A percentile compares a stretch with the other conserved stretches of the same genome.
Evolutionary conservation across 305 asterid species (phyloP).

Genomic region (Fraxinus nigra): DNA sequence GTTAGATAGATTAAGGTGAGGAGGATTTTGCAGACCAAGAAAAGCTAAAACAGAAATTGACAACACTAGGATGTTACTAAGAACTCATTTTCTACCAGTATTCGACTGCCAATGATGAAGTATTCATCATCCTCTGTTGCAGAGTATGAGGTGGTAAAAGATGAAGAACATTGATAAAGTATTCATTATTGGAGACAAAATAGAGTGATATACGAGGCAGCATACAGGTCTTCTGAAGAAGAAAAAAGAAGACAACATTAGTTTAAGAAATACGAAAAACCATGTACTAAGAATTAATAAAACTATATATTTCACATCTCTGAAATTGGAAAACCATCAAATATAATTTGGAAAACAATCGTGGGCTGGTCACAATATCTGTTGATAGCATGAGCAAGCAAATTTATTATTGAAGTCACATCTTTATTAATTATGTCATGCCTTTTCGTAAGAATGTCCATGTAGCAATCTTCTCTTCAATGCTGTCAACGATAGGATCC

Average conservation of each 20-base stretch:
- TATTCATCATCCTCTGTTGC: not conserved
- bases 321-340: not conserved
- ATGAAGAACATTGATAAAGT: not conserved
- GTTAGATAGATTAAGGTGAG: not conserved
- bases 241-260: not conserved
- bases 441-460: conserved; percentile 98
- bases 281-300: conserved; percentile 11
- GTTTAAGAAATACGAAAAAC: not conserved
- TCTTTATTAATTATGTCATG: conserved; percentile 13
- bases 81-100: not conserved
- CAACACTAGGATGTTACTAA: not conserved
- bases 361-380: not conserved
- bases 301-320: not conserved
- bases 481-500: conserved; percentile 93
- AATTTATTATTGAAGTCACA: conserved; percentile 5
- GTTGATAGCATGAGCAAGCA: conserved; percentile 2
- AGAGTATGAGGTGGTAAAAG: not conserved
- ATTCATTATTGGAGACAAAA: not conserved
- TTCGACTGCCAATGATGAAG: not conserved
- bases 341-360: conserved; percentile 12
- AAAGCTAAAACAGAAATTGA: not conserved
- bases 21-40: not conserved
- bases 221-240: not conserved
- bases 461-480: conserved; percentile 89
- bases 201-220: not conserved